Percentiles rank a stretch among this genome's conserved stretches.
Evolutionary conservation across 257 asterid genomes (phyloP).

Genomic region (Ilex aquifolium): DNA sequence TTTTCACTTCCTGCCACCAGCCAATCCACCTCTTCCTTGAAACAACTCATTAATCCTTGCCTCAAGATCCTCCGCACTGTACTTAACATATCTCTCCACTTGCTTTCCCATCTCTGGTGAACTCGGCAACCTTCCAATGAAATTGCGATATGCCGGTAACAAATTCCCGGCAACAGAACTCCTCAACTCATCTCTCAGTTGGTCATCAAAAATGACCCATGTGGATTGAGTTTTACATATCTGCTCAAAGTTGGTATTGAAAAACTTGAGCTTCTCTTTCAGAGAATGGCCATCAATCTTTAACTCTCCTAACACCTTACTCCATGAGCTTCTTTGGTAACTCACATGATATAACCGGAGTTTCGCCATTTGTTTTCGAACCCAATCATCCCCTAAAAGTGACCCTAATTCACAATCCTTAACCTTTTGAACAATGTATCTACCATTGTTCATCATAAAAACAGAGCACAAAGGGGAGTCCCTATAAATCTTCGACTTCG

Average conservation of each 20-base stretch:
- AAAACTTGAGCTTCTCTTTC: conserved; percentile 68
- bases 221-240: conserved; percentile 55
- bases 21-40: conserved; percentile 31
- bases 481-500: conserved; percentile 71
- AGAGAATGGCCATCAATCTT: conserved; percentile 35
- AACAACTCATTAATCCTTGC: conserved; percentile 62
- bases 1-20: conserved; percentile 57
- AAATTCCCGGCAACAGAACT: conserved; percentile 46
- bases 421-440: conserved; percentile 83
- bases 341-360: conserved; percentile 69
- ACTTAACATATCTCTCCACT: conserved; percentile 66
- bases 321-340: conserved; percentile 91
- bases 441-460: conserved; percentile 89
- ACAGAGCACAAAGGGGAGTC: conserved; percentile 70
- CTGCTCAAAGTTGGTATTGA: conserved; percentile 74
- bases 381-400: conserved; percentile 88
- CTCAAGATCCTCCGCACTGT: conserved; percentile 66
- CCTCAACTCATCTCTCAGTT: conserved; percentile 70
- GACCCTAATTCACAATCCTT: conserved; percentile 72
- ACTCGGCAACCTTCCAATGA: conserved; percentile 51
- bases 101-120: conserved; percentile 51
- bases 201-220: conserved; percentile 83
- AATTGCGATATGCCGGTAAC: conserved; percentile 60
- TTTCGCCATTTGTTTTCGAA: conserved; percentile 70
- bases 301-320: conserved; percentile 70